Percentiles rank a stretch among this genome's conserved stretches.
Conservation (phyloP, 257 asterid species). For the Solanum megistacrolobum region DNA sequence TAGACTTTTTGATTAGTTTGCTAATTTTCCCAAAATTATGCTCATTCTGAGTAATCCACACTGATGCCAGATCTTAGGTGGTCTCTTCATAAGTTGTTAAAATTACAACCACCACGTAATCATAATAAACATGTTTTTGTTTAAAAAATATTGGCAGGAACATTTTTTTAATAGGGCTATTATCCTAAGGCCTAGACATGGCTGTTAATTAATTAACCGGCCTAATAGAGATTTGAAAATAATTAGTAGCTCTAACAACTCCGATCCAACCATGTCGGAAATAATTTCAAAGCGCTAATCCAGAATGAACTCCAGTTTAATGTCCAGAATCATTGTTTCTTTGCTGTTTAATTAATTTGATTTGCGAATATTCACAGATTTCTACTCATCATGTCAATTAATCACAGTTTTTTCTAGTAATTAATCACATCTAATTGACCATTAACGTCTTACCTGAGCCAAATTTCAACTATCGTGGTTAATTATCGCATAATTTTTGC, state of each 20-base stretch:
- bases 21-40: no score
- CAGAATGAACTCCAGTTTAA: neutral
- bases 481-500: neutral
- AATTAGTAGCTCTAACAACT: constrained; percentile 8
- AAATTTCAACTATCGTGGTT: neutral
- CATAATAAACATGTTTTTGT: neutral
- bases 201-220: neutral
- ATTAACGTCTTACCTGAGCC: neutral
- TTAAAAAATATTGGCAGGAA: neutral
- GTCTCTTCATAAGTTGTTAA: neutral
- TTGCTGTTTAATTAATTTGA: neutral
- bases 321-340: neutral
- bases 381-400: neutral
- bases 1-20: no score
- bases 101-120: neutral
- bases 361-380: neutral
- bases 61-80: neutral
- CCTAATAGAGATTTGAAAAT: neutral
- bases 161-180: neutral
- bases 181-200: neutral
- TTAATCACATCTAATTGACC: neutral
- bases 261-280: neutral
- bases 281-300: neutral
- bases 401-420: neutral
- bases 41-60: neutral